Conservation (phyloP, 495 filamentous ascomycete genomes). For the Podospora conica region DNA sequence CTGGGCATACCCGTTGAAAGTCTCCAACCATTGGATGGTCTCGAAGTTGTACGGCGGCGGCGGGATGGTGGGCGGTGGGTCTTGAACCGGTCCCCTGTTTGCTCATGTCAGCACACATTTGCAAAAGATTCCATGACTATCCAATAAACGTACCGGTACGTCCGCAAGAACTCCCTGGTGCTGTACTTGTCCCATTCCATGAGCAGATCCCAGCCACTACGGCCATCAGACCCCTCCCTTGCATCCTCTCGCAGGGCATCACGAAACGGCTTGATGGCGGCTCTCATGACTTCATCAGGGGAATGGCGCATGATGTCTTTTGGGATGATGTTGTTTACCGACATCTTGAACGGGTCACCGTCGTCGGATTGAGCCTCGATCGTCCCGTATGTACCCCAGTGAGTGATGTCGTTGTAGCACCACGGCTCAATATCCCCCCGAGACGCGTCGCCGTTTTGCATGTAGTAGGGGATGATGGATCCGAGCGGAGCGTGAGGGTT, state of each 20-base stretch:
- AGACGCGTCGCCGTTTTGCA: background rate
- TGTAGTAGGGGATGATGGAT: background rate
- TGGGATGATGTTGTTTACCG: background rate
- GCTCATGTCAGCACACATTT: too few species aligned
- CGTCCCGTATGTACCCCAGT: background rate
- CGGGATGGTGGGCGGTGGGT: background rate
- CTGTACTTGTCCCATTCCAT: background rate
- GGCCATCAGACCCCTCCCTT: too few species aligned
- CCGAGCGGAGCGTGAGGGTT: background rate
- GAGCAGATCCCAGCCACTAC: background rate
- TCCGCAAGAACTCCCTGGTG: background rate
- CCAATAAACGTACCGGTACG: background rate
- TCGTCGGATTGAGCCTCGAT: background rate
- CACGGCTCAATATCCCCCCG: background rate
- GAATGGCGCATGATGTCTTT: background rate
- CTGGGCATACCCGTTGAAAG: background rate
- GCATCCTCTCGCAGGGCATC: background rate
- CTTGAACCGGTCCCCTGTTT: too few species aligned
- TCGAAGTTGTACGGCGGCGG: background rate
- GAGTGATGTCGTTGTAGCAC: slow-evolving; percentile 2
- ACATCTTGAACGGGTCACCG: background rate
- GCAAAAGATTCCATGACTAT: too few species aligned
- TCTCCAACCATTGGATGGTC: background rate
- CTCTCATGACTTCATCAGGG: background rate
- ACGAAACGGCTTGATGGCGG: background rate